phyloP scores from a whole-genome alignment of 768 basidiomycete genomes.

The Lentinula boryana region DNA sequence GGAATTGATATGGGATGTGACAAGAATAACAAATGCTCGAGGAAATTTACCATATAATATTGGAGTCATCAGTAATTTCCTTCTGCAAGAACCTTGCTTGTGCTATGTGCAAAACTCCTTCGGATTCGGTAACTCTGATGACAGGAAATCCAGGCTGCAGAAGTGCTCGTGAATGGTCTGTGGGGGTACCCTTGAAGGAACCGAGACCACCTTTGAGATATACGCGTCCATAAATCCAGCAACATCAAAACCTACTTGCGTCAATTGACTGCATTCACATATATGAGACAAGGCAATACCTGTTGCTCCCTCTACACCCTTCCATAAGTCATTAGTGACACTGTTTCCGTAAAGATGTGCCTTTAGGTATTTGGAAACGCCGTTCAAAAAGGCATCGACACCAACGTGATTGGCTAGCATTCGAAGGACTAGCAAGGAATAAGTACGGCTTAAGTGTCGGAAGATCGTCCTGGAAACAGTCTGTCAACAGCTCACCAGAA shows the following conservation, averaged over 20 bases:
- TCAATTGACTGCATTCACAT: too few species aligned
- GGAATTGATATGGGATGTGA: background rate
- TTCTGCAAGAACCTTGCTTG: slow-evolving; percentile 93
- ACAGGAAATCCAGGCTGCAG: slow-evolving; percentile 77
- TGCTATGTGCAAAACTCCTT: slow-evolving; percentile 65
- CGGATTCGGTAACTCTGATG: slow-evolving; percentile 74
- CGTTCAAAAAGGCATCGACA: slow-evolving; percentile 80
- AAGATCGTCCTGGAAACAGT: background rate
- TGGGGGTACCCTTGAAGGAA: background rate
- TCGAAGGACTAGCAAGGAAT: slow-evolving; percentile 58
- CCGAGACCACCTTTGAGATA: slow-evolving; percentile 61
- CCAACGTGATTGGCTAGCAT: slow-evolving; percentile 90
- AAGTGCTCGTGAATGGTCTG: background rate
- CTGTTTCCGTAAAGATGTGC: slow-evolving; percentile 81
- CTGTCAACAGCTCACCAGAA: slow-evolving; percentile 40
- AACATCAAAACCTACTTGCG: slow-evolving; percentile 50
- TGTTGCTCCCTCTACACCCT: slow-evolving; percentile 73
- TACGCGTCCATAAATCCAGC: slow-evolving; percentile 85
- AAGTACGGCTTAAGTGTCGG: background rate
- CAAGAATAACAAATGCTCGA: background rate
- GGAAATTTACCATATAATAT: slow-evolving; percentile 70
- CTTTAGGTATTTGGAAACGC: slow-evolving; percentile 90
- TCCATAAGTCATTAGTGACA: slow-evolving; percentile 82
- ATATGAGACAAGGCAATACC: slow-evolving; percentile 24
- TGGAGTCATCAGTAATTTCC: slow-evolving; percentile 76